These are phyloP conservation scores for Pichia sp. DNA, from an alignment of 1,139 yeast species.

Conservation along the genomic window DNA sequence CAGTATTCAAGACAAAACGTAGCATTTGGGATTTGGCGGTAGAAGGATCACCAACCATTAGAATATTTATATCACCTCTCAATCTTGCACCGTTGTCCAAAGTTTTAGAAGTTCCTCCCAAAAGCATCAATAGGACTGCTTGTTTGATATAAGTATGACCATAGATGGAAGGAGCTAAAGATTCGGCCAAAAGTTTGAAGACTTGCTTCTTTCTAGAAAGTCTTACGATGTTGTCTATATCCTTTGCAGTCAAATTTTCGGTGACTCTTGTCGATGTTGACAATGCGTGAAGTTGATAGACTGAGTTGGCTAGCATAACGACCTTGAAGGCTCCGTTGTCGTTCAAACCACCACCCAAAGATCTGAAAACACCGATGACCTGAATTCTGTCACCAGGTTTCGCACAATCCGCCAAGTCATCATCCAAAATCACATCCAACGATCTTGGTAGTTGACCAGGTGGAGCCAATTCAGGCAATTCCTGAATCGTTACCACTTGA, in stretches of 20 bases:
- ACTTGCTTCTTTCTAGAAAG: slow-evolving; percentile 64
- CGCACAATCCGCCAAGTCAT: slow-evolving; percentile 84
- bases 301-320: slow-evolving; percentile 78
- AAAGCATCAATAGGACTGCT: slow-evolving; percentile 83
- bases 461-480: slow-evolving; percentile 98
- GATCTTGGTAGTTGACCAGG: slow-evolving; percentile 97
- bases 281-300: slow-evolving; percentile 83
- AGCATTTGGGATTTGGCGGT: slow-evolving; percentile 96
- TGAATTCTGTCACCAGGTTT: slow-evolving; percentile 98
- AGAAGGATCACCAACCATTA: slow-evolving; percentile 99
- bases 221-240: slow-evolving; percentile 81
- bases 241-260: slow-evolving; percentile 73
- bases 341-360: slow-evolving; percentile 75
- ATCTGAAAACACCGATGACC: slow-evolving; percentile 89
- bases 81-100: slow-evolving; percentile 93
- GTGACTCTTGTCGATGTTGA: slow-evolving; percentile 80
- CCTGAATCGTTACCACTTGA: slow-evolving; percentile 90
- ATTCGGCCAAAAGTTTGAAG: slow-evolving; percentile 75
- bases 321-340: slow-evolving; percentile 72
- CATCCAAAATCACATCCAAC: slow-evolving; percentile 85
- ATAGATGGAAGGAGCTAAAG: slow-evolving; percentile 92
- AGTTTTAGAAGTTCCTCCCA: slow-evolving; percentile 94
- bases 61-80: slow-evolving; percentile 93
- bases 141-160: slow-evolving; percentile 90
- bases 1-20: slow-evolving; percentile 90